Conservation (phyloP, 305 asterid species). For the Solanum hybrid region DNA sequence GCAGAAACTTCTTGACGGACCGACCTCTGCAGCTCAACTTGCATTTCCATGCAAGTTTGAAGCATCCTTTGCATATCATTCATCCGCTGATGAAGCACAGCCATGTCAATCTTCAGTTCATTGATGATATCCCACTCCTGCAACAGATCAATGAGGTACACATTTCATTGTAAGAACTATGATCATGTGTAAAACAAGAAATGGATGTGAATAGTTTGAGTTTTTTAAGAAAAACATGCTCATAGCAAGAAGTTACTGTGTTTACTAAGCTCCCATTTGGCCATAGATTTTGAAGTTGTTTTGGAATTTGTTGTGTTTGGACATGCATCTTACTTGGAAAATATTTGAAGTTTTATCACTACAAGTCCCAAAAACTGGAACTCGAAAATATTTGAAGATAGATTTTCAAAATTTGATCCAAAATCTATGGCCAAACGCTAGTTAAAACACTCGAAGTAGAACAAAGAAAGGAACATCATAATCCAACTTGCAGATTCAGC, state of each 20-base stretch:
- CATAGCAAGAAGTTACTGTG: not conserved
- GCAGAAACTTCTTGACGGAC: constrained; percentile 82
- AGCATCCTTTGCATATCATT: constrained; percentile 71
- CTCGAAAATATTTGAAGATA: not conserved
- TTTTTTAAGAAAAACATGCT: not conserved
- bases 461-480: not conserved
- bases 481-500: not conserved
- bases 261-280: not conserved
- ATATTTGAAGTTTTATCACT: not conserved
- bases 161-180: not conserved
- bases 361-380: not conserved
- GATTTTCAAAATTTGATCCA: not conserved
- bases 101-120: constrained; percentile 70
- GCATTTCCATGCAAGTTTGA: constrained; percentile 91
- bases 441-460: not conserved
- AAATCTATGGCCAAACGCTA: not conserved
- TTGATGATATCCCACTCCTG: constrained; percentile 74
- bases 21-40: constrained; percentile 68
- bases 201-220: not conserved
- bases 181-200: not conserved
- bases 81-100: constrained; percentile 74
- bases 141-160: not conserved
- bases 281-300: not conserved
- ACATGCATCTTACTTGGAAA: not conserved
- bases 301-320: not conserved